phyloP scores from a whole-genome alignment of 257 asterid genomes.

The Eustoma russellianum region DNA sequence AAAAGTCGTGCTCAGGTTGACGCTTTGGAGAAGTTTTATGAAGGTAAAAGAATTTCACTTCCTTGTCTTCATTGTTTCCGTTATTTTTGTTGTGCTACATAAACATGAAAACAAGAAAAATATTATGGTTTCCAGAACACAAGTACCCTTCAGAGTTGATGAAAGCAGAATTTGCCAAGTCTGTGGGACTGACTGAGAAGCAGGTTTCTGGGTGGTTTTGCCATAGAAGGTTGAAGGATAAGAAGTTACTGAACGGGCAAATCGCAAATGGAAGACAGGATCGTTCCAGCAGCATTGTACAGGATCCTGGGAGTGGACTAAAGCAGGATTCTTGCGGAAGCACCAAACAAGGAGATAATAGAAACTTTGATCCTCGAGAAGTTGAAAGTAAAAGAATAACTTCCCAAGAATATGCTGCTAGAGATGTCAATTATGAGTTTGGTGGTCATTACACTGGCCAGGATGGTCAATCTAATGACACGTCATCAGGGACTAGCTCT shows the following conservation, averaged over 20 bases:
- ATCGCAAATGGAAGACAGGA: slow-evolving; percentile 45
- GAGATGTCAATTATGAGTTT: slow-evolving; percentile 41
- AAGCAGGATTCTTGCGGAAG: slow-evolving; percentile 97
- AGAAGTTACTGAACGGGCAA: slow-evolving; percentile 45
- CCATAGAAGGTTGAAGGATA: slow-evolving; percentile 87
- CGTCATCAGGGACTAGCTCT: slow-evolving; percentile 73
- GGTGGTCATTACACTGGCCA: slow-evolving; percentile 37
- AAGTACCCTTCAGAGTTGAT: slow-evolving; percentile 68
- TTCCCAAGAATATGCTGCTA: slow-evolving; percentile 42
- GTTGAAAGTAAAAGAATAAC: slow-evolving; percentile 63
- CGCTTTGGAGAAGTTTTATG: slow-evolving; percentile 62
- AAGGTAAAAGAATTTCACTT: slow-evolving; percentile 30
- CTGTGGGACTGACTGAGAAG: slow-evolving; percentile 82
- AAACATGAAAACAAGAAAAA: slow-evolving; percentile 5
- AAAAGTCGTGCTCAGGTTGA: slow-evolving; percentile 62
- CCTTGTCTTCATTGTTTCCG: slow-evolving; percentile 3
- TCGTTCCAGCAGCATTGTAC: slow-evolving; percentile 56
- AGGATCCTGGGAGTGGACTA: slow-evolving; percentile 78
- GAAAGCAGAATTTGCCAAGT: slow-evolving; percentile 66
- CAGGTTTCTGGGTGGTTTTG: slow-evolving; percentile 99
- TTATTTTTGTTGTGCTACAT: not conserved
- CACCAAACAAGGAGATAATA: slow-evolving; percentile 63
- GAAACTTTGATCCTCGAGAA: slow-evolving; percentile 50
- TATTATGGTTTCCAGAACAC: slow-evolving; percentile 44
- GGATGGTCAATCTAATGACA: slow-evolving; percentile 34